Percentiles rank a stretch among this genome's conserved stretches.
Conservation (phyloP, 768 basidiomycete species). For the Gloeostereum incarnatum region DNA sequence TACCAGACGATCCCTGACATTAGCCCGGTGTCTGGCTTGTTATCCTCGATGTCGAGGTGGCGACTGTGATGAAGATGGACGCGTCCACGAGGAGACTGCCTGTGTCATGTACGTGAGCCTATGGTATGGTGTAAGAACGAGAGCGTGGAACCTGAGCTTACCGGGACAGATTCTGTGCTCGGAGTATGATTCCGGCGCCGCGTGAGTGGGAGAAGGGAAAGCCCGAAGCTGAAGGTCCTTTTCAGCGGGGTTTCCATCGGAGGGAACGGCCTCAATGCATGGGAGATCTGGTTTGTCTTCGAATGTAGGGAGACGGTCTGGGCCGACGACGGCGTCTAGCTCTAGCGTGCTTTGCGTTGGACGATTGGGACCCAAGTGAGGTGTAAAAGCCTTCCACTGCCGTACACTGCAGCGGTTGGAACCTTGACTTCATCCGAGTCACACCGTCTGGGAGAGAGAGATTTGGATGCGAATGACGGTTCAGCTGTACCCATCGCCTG, state of each 20-base stretch:
- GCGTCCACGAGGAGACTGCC: slow-evolving; percentile 1
- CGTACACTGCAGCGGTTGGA: slow-evolving; percentile 1
- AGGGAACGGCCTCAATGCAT: slow-evolving; percentile 11
- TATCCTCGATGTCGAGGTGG: slow-evolving; percentile 3
- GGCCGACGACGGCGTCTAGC: slow-evolving; percentile 9
- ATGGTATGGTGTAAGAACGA: no score
- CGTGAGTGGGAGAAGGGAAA: no score
- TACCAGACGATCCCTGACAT: no score
- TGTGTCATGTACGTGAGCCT: slow-evolving; percentile 3
- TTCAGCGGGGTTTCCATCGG: slow-evolving; percentile 9
- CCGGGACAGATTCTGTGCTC: no score
- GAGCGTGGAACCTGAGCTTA: no score
- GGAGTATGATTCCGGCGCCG: no score
- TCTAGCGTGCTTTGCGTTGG: slow-evolving; percentile 9
- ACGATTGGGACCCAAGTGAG: slow-evolving; percentile 7
- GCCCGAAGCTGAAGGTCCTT: slow-evolving; percentile 3
- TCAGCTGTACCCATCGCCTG: slow-evolving; percentile 4
- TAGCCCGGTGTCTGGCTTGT: no score
- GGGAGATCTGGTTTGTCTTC: slow-evolving; percentile 10
- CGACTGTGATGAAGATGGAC: slow-evolving; percentile 5
- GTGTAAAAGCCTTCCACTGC: no score
- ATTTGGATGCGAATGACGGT: slow-evolving; percentile 5
- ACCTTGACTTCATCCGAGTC: slow-evolving; percentile 1
- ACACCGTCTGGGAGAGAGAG: no score
- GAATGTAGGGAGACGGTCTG: slow-evolving; percentile 10